These are phyloP conservation scores for Penicillium macrosclerotiorum DNA, from an alignment of 495 filamentous ascomycete species.

Conservation along the genomic window DNA sequence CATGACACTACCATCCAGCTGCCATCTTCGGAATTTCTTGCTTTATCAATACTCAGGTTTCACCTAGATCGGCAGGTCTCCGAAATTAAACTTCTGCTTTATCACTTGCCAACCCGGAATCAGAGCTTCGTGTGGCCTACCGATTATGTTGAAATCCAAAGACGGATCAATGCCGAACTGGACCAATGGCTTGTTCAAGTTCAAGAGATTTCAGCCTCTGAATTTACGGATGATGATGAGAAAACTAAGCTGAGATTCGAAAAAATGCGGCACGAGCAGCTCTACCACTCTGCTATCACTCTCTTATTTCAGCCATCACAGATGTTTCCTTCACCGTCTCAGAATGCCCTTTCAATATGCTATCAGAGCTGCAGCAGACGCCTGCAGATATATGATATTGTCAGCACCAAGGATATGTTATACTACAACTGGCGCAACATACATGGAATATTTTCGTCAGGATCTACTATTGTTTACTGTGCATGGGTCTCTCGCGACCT, in stretches of 20 bases:
- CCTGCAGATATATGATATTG: constrained; percentile 18
- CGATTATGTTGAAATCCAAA: constrained; percentile 9
- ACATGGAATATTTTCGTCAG: constrained; percentile 25
- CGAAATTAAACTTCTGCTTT: constrained; percentile 25
- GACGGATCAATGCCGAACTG: constrained; percentile 15
- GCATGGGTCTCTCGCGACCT: constrained; percentile 21
- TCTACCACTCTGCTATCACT: constrained; percentile 17
- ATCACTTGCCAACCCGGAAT: constrained; percentile 17
- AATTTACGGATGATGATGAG: constrained; percentile 8
- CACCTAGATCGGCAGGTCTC: constrained; percentile 20
- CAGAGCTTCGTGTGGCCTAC: constrained; percentile 17
- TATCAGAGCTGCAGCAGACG: constrained; percentile 18
- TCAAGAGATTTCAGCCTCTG: background rate
- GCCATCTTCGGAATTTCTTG: constrained; percentile 6
- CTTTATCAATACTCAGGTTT: constrained; percentile 17
- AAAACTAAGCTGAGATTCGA: constrained; percentile 4
- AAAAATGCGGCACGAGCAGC: constrained; percentile 13
- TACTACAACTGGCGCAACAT: constrained; percentile 27
- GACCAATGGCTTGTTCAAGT: constrained; percentile 16
- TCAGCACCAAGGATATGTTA: constrained; percentile 14
- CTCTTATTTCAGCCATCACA: constrained; percentile 26
- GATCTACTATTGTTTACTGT: constrained; percentile 25
- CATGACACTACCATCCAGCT: background rate
- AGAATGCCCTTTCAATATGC: constrained; percentile 14
- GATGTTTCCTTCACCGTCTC: constrained; percentile 15